Evolutionary conservation across 352 stramenopile species (phyloP).

Genomic region (Phytopythium delawarense): DNA sequence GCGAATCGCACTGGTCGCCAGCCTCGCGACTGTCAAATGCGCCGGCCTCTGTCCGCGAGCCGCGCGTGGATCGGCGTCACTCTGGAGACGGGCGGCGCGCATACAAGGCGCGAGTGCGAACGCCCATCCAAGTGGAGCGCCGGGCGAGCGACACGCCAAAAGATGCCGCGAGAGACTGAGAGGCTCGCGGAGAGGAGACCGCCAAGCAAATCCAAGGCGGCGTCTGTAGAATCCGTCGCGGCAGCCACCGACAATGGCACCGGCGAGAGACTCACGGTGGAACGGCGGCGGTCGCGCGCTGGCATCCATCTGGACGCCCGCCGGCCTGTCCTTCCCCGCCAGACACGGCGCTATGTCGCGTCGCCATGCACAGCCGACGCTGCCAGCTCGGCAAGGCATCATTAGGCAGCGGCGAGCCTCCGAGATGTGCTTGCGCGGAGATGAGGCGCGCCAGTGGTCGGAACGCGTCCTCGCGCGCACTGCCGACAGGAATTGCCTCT

Average conservation of each 20-base stretch:
- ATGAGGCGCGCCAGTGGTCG: background rate
- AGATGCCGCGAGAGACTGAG: background rate
- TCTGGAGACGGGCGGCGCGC: background rate
- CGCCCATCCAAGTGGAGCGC: background rate
- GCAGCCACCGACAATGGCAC: background rate
- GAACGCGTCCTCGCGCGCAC: background rate
- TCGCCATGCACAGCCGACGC: background rate
- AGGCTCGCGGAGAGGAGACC: background rate
- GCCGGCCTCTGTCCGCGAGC: background rate
- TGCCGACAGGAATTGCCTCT: background rate
- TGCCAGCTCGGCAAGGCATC: no score
- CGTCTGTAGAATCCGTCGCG: background rate
- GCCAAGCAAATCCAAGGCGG: background rate
- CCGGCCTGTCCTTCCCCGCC: background rate
- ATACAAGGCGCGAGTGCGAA: background rate
- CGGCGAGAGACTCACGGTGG: background rate
- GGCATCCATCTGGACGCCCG: background rate
- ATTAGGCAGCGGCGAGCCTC: background rate
- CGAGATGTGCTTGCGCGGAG: background rate
- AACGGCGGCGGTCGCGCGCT: background rate
- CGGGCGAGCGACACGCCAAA: background rate
- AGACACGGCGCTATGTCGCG: background rate
- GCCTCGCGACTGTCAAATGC: background rate
- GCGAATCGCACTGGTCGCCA: background rate
- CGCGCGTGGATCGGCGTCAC: no score